Conservation (phyloP, 2,329 filamentous ascomycete species). For the Pseudogymnoascus sp. region DNA sequence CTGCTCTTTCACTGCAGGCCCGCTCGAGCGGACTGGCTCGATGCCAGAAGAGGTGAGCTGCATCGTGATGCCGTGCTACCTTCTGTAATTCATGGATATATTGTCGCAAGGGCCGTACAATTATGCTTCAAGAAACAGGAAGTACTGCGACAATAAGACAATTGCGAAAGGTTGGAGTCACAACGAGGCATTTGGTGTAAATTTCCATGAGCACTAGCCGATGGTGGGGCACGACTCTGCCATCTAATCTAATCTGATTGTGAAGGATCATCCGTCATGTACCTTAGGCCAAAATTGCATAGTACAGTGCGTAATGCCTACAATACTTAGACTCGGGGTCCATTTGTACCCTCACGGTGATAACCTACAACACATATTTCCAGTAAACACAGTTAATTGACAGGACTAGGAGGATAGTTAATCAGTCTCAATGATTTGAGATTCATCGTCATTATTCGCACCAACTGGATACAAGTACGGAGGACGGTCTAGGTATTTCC, state of each 20-base stretch:
- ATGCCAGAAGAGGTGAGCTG: constrained; percentile 19
- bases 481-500: background rate
- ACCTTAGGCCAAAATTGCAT: background rate
- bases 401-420: background rate
- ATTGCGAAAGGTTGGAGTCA: constrained; percentile 3
- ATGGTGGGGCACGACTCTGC: constrained; percentile 1
- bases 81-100: constrained; percentile 1
- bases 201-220: constrained; percentile 8
- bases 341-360: background rate
- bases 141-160: background rate
- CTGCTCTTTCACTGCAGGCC: constrained; percentile 63
- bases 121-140: background rate
- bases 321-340: background rate
- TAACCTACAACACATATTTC: background rate
- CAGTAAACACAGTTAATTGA: background rate
- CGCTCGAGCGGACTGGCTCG: constrained; percentile 14
- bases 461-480: background rate
- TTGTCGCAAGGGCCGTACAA: background rate
- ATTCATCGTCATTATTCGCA: background rate
- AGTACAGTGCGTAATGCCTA: background rate
- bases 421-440: background rate
- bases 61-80: constrained; percentile 17
- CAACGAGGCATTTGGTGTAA: constrained; percentile 3
- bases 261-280: background rate
- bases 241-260: constrained; percentile 9